Percentiles rank a stretch among this genome's conserved stretches.
Conservation (phyloP, 1,139 yeast species). For the Saccharomycopsis hybrid region DNA sequence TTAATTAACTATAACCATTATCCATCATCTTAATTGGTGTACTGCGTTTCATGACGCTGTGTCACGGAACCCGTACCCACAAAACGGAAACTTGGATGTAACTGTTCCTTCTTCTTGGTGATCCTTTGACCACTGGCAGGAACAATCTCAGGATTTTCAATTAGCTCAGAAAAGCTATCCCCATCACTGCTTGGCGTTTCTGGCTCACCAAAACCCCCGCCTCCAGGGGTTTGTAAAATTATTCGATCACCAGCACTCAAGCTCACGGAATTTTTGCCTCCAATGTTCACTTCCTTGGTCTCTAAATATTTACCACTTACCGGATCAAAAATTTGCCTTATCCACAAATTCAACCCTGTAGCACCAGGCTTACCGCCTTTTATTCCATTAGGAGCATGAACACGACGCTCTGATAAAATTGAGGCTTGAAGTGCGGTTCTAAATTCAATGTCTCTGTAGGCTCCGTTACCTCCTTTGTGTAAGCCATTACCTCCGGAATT, state of each 20-base stretch:
- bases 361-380: slow-evolving; percentile 54
- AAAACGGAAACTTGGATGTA: slow-evolving; percentile 3
- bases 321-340: slow-evolving; percentile 28
- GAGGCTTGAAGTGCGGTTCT: slow-evolving; percentile 49
- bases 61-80: slow-evolving; percentile 16
- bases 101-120: background rate
- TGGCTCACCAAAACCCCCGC: slow-evolving; percentile 43
- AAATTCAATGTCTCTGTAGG: slow-evolving; percentile 55
- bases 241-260: slow-evolving; percentile 51
- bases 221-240: slow-evolving; percentile 49
- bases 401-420: slow-evolving; percentile 55
- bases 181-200: too few relatives aligned
- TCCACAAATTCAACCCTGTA: slow-evolving; percentile 56
- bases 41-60: slow-evolving; percentile 13
- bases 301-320: slow-evolving; percentile 20
- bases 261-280: slow-evolving; percentile 50
- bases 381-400: slow-evolving; percentile 54
- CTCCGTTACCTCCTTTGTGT: slow-evolving; percentile 57
- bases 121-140: too few relatives aligned
- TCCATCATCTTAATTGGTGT: slow-evolving; percentile 12
- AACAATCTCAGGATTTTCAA: too few relatives aligned
- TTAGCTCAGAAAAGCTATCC: too few relatives aligned
- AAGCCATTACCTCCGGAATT: slow-evolving; percentile 56
- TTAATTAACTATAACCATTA: too few relatives aligned
- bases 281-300: slow-evolving; percentile 36